Base-by-base conservation (phyloP, 129 eudicot genomes). In the Tagetes patula region DNA sequence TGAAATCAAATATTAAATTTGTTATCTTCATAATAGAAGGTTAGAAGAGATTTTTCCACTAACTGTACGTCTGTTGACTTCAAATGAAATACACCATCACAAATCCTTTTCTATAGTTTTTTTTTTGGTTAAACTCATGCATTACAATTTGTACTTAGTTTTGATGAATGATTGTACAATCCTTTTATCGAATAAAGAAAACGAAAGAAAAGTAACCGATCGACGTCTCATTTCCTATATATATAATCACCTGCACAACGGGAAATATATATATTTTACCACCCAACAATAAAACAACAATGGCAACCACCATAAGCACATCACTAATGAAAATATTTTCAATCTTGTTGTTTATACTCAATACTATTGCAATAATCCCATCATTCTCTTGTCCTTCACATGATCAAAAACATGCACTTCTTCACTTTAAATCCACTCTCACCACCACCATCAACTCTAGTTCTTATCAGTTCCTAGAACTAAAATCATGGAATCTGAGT, bases 401-500 rank as follows among this genome's bases (percentile, higher is more conserved):
- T 20, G 27, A 20, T 33, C 72, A 77, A 9, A 77, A 77, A 62
- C 81, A 77, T 8, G 52, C 76, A 48, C 81, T 77, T 13, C 81
- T 77, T 6, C 71, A 30, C 4, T 77, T 77, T 64, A 77, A 77
- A 70, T 49, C 76, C 64, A 70, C 76, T 70, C 36, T 70, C 71
- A 77, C 71, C 76, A 52, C 71, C 75, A 69, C 50, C 71, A 13
- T 60, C 70, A 65, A 84, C 34, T 46, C 85, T 12, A 76, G 8
- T 69, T 72, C 83, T 53, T 14, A 20, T 34, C 76, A 63, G 9
- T 38, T 39, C 4, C 6, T 27, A 14, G 56, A 77, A 52, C 71
- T 77, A 8, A 65, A 82, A 5, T 75, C 89, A 27, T 87, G 92
- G 92, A 79, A 77, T 8, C 80, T 58, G 3, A 71, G 1, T 54